phyloP scores from a whole-genome alignment of 495 filamentous ascomycete species.

The Pseudevernia furfuracea region DNA sequence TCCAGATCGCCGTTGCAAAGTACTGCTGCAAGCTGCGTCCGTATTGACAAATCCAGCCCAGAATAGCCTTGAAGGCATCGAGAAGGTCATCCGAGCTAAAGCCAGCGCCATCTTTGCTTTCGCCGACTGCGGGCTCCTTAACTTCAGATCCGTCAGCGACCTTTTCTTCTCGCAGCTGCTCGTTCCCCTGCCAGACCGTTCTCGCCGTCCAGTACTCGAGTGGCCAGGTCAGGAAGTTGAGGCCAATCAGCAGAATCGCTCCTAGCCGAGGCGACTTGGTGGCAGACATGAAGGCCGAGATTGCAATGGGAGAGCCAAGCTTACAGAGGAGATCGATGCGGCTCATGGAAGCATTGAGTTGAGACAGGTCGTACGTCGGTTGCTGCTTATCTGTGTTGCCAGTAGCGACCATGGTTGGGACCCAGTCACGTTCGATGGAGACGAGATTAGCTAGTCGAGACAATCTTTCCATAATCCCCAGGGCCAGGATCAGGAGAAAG shows the following conservation, averaged over 20 bases:
- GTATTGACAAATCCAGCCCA: background rate
- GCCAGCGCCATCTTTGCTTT: background rate
- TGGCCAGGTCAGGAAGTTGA: constrained; percentile 27
- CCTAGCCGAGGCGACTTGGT: constrained; percentile 41
- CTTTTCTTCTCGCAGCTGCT: background rate
- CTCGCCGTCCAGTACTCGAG: constrained; percentile 11
- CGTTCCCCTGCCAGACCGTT: constrained; percentile 1
- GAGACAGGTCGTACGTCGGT: constrained; percentile 31
- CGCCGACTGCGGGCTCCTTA: too few species aligned
- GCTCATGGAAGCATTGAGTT: constrained; percentile 56
- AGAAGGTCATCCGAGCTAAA: background rate
- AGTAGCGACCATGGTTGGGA: constrained; percentile 32
- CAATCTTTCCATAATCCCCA: constrained; percentile 45
- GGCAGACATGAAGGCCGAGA: constrained; percentile 43
- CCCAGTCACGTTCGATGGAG: constrained; percentile 52
- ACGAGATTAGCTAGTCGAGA: constrained; percentile 41
- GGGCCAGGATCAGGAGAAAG: constrained; percentile 34
- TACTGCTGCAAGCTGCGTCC: constrained; percentile 1
- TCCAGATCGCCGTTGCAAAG: constrained; percentile 12
- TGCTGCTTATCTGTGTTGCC: constrained; percentile 15
- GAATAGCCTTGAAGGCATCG: background rate
- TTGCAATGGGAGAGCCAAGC: constrained; percentile 50
- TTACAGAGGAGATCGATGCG: constrained; percentile 66
- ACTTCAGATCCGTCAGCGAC: background rate
- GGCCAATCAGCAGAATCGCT: constrained; percentile 38